phyloP scores from a whole-genome alignment of 805 yeast genomes.

The Spathaspora girioi region DNA sequence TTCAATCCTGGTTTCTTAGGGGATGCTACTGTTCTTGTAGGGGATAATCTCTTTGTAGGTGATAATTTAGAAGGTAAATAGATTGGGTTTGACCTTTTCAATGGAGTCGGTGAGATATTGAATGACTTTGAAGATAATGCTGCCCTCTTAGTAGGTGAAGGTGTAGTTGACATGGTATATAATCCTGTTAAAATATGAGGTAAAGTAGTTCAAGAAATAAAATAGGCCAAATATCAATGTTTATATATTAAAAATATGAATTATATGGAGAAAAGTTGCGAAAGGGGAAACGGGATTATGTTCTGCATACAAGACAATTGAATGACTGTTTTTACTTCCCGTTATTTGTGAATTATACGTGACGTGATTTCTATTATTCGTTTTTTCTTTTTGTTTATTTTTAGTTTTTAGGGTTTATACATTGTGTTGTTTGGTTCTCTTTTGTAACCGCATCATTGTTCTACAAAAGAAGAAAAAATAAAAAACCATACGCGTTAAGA shows the following conservation, averaged over 20 bases:
- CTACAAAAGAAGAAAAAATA: no score
- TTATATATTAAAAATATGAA: background rate
- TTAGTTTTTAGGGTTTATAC: background rate
- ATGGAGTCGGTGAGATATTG: conserved; percentile 9
- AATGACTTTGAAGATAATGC: conserved; percentile 11
- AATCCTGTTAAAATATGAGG: background rate
- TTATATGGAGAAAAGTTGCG: background rate
- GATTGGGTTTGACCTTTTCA: conserved; percentile 1
- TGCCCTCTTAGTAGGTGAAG: conserved; percentile 10
- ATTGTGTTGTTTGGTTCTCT: background rate
- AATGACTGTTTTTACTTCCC: background rate
- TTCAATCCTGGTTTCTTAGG: background rate
- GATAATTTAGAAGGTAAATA: conserved; percentile 1
- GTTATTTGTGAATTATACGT: background rate
- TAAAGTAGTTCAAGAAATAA: background rate
- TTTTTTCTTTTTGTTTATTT: background rate
- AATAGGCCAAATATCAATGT: background rate
- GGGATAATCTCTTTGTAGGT: conserved; percentile 3
- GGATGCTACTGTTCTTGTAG: conserved; percentile 1
- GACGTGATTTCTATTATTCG: background rate
- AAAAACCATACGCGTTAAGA: no score
- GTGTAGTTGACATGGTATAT: background rate
- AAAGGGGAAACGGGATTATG: background rate
- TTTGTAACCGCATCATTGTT: background rate
- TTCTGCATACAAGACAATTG: background rate